Base-by-base conservation (phyloP, 192 early-diverging fungal species). In the Funneliformis geosporum region DNA sequence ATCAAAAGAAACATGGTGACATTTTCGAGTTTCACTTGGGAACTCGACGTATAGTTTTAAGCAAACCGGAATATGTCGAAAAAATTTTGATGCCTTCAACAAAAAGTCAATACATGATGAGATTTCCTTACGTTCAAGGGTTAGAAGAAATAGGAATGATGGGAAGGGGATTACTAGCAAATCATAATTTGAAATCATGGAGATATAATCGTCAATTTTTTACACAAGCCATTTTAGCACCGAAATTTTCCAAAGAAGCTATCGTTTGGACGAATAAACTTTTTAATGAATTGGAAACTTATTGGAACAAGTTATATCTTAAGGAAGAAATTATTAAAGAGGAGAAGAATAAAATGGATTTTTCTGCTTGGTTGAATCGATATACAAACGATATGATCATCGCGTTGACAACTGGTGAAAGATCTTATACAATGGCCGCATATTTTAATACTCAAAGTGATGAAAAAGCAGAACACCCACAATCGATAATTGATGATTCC, bases 1-100 rank as follows among this genome's bases (percentile, higher is more conserved):
- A 33, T n/a, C 59, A 75, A 55, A 21, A 33, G 8, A 60, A 75
- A 60, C 60, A 75, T 75, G 73, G 73, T 16, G 73, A 75, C 39
- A 60, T 75, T 9, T 75, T n/a, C 28, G 73, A 75, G 60, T 23
- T 59, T n/a, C 60, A 75, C 33, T 5, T 38, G 0, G 27, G 50
- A 5, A n/a, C 23, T 28, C 50, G 73, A 60, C 14, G 43, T 28
- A 33, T 75, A 18, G 11, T 21, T 1, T 5, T 75, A 6, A 27
- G 23, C 0, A 16, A 28, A n/a, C 21, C 46, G 14, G 73, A 61
- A 23, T 39, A 44, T 0, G 50, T 75, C 5, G 47, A 75, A 28
- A 75, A 75, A 18, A 60, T 75, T 11, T 23, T 75, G n/a, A 12
- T 6, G 2, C 60, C 73, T 59, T 75, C 75, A 42, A 21, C 28